These are phyloP conservation scores for Prunus davidiana DNA, from an alignment of 306 rosid genomes.

Conservation along the genomic window DNA sequence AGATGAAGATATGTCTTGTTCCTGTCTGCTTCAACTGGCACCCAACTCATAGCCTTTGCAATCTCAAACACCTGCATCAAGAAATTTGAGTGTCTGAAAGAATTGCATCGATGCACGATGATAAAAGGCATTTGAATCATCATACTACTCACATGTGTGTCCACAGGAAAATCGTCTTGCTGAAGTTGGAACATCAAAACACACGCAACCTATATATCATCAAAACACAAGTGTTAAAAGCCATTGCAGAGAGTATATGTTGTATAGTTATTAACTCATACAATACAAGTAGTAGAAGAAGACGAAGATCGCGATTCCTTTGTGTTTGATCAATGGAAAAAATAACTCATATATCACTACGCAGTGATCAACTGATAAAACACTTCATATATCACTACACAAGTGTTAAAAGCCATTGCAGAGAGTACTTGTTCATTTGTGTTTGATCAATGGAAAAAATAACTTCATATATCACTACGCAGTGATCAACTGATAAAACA, in stretches of 20 bases:
- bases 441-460: background rate
- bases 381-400: no score
- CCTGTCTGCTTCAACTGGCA: slow-evolving; percentile 73
- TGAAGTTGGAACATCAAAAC: slow-evolving; percentile 69
- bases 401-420: no score
- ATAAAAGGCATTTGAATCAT: slow-evolving; percentile 12
- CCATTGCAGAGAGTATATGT: background rate
- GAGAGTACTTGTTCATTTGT: background rate
- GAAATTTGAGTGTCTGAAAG: background rate
- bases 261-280: background rate
- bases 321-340: background rate
- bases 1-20: slow-evolving; percentile 84
- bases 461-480: background rate
- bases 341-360: background rate
- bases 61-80: slow-evolving; percentile 75
- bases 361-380: background rate
- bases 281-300: background rate
- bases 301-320: background rate
- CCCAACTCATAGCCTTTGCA: slow-evolving; percentile 74
- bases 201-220: slow-evolving; percentile 38
- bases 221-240: background rate
- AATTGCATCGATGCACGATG: background rate
- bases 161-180: slow-evolving; percentile 93
- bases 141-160: slow-evolving; percentile 69
- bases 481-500: background rate